phyloP scores from a whole-genome alignment of 192 early-diverging fungal species.

The Backusella mclennaniae region DNA sequence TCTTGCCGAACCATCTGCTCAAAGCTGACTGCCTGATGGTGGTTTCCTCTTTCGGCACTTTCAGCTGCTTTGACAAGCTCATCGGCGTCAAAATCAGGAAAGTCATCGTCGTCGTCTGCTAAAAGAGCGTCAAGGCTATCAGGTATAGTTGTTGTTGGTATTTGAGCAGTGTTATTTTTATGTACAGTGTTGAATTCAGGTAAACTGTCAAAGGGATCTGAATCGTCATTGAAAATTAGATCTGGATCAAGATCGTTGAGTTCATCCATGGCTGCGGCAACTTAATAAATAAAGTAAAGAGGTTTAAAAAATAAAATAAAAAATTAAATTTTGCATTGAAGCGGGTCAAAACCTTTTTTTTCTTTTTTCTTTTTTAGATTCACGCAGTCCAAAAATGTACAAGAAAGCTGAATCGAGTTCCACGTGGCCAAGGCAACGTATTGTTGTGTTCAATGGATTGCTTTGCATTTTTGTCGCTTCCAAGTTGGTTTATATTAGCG shows the following conservation, averaged over 20 bases:
- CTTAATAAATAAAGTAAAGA: background rate
- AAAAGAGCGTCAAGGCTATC: background rate
- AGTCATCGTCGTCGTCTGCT: background rate
- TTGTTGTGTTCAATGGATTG: no score
- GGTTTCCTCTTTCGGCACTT: background rate
- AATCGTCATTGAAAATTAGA: background rate
- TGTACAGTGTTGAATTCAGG: background rate
- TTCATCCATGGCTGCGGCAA: background rate
- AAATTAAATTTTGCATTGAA: background rate
- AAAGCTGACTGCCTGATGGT: background rate
- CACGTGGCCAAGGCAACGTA: no score
- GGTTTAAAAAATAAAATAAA: background rate
- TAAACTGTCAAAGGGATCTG: background rate
- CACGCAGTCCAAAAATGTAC: no score
- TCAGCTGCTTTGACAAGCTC: background rate
- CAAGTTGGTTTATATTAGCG: no score
- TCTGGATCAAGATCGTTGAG: background rate
- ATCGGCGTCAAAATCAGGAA: background rate
- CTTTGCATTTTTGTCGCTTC: no score
- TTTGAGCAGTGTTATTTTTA: background rate
- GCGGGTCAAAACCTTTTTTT: background rate
- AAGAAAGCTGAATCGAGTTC: no score
- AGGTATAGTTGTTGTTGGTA: background rate
- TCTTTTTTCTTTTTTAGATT: no score
- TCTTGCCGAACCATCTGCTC: background rate